A percentile compares a stretch with the other conserved stretches of the same genome.
phyloP scores from a whole-genome alignment of 371 early-diverging fungal genomes.

The Rhizopus sp. region DNA sequence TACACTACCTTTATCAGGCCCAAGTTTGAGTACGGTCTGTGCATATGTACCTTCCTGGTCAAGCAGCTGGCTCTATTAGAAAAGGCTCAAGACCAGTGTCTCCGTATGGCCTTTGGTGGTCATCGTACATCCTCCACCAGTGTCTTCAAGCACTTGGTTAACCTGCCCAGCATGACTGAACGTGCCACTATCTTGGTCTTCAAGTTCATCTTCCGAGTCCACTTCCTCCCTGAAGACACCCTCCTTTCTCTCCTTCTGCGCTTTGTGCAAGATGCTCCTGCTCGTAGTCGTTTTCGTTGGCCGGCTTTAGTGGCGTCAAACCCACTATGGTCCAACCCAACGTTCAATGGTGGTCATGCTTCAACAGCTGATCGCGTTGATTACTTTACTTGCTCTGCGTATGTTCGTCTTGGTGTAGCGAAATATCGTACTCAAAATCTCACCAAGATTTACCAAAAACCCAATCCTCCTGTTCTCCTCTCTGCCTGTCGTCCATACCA shows the following conservation, averaged over 20 bases:
- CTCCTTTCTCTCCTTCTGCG: background rate
- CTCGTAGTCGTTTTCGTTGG: background rate
- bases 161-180: background rate
- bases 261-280: background rate
- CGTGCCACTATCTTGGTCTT: background rate
- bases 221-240: background rate
- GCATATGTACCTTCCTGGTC: background rate
- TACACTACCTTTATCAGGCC: constrained; percentile 8
- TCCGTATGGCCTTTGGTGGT: background rate
- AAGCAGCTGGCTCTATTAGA: background rate
- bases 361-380: background rate
- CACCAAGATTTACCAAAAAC: background rate
- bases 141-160: background rate
- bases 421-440: background rate
- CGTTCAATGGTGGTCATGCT: background rate
- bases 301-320: background rate
- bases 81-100: background rate
- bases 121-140: background rate
- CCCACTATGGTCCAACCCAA: background rate
- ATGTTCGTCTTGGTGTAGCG: background rate
- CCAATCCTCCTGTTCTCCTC: background rate
- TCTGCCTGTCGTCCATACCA: background rate
- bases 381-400: background rate
- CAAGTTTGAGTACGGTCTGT: constrained; percentile 5
- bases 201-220: background rate